phyloP scores from a whole-genome alignment of 768 basidiomycete genomes.

The Panaeolus cyanescens region DNA sequence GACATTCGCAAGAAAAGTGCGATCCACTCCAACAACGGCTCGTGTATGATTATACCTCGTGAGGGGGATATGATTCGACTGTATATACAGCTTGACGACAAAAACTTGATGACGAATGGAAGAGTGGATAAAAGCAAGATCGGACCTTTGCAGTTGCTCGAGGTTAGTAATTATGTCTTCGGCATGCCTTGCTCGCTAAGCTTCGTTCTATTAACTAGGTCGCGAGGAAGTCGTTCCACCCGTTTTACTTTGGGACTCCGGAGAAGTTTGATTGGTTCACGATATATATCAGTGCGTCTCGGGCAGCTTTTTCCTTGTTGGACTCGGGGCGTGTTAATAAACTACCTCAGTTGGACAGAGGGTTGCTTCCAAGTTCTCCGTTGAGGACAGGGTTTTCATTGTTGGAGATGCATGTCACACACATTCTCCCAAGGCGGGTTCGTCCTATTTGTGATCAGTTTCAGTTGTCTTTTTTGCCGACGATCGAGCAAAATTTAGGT shows the following conservation, averaged over 20 bases:
- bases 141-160: constrained; percentile 52
- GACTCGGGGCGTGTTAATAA: not conserved
- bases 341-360: constrained; percentile 64
- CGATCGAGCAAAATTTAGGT: constrained; percentile 40
- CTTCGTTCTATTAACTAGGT: constrained; percentile 35
- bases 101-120: constrained; percentile 45
- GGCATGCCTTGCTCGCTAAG: not conserved
- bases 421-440: constrained; percentile 67
- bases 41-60: constrained; percentile 76
- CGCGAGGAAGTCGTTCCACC: constrained; percentile 55
- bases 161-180: constrained; percentile 34
- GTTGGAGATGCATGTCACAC: constrained; percentile 78
- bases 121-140: constrained; percentile 56
- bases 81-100: constrained; percentile 67
- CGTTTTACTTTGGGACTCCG: constrained; percentile 52
- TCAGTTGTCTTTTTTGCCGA: not conserved
- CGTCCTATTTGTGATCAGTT: constrained; percentile 4
- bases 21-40: constrained; percentile 70
- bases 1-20: constrained; percentile 67
- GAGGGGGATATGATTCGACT: constrained; percentile 68
- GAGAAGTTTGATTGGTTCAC: constrained; percentile 72
- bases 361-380: constrained; percentile 63
- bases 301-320: not conserved
- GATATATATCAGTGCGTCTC: constrained; percentile 60
- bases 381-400: constrained; percentile 70